Percentiles rank a stretch among this genome's conserved stretches.
Evolutionary conservation across 2,329 filamentous ascomycete genomes (phyloP).

Genomic region (Trichoderma sp.): DNA sequence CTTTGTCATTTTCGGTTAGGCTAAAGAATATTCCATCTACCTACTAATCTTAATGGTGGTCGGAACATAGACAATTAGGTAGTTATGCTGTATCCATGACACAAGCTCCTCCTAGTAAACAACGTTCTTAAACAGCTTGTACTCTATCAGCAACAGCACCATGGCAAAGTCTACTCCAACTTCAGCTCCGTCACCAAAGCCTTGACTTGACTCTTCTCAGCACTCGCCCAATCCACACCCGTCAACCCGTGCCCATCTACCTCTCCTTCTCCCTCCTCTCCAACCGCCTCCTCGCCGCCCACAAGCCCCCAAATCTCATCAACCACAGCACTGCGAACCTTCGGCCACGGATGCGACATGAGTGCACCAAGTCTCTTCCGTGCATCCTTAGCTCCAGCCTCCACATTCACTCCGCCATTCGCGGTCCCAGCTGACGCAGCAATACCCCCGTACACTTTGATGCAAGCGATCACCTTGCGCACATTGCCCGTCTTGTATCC

Average conservation of each 20-base stretch:
- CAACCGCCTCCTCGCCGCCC: constrained; percentile 27
- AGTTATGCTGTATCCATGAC: neutral
- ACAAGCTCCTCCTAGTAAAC: neutral
- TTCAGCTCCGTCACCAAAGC: constrained; percentile 43
- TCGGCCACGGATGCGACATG: constrained; percentile 78
- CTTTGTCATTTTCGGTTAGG: no score
- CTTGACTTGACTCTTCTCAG: constrained; percentile 47
- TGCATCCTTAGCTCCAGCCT: constrained; percentile 48
- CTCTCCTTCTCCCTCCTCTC: constrained; percentile 16
- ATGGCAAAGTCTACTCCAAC: constrained; percentile 28
- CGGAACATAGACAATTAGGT: neutral
- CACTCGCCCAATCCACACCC: constrained; percentile 57
- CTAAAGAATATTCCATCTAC: no score
- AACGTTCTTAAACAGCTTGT: no score
- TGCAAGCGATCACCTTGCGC: constrained; percentile 73
- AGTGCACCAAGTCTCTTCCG: constrained; percentile 68
- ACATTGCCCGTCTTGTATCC: constrained; percentile 83
- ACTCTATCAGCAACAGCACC: neutral
- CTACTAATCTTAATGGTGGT: neutral
- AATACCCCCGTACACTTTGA: constrained; percentile 75
- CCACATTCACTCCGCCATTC: constrained; percentile 24
- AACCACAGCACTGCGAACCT: constrained; percentile 59
- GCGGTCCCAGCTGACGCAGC: constrained; percentile 45
- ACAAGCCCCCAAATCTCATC: constrained; percentile 58
- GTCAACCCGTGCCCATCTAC: constrained; percentile 40